These are phyloP conservation scores for Groenewaldozyma auringiensis DNA, from an alignment of 1,139 yeast species.

Conservation along the genomic window DNA sequence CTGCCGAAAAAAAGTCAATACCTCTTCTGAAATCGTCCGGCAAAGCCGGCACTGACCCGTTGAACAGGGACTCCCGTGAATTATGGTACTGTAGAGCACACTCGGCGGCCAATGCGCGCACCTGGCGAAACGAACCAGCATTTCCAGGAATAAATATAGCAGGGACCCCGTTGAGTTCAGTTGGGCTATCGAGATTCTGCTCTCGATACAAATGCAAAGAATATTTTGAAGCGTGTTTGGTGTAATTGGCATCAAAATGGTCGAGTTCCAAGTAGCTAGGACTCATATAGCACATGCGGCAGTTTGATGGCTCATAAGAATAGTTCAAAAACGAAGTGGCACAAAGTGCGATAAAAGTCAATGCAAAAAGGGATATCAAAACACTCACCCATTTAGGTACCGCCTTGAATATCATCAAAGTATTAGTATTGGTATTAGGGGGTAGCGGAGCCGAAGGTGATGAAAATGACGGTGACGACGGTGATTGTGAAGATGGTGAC, in stretches of 20 bases:
- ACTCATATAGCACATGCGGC: constrained; percentile 25
- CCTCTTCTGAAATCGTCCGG: constrained; percentile 30
- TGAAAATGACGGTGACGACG: neutral
- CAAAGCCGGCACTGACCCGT: neutral
- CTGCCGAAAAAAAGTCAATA: constrained; percentile 79
- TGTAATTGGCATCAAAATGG: constrained; percentile 60
- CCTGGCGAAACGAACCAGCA: constrained; percentile 79
- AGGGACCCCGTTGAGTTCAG: constrained; percentile 61
- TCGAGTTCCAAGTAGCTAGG: constrained; percentile 69
- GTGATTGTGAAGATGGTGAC: neutral
- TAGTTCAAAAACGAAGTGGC: constrained; percentile 4
- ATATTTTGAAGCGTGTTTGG: constrained; percentile 65
- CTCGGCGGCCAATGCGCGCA: constrained; percentile 70
- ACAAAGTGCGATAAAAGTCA: constrained; percentile 6
- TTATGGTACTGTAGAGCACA: constrained; percentile 46
- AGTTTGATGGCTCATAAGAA: constrained; percentile 16
- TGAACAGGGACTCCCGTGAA: constrained; percentile 26
- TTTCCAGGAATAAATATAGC: constrained; percentile 81
- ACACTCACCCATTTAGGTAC: constrained; percentile 4
- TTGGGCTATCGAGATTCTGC: constrained; percentile 31
- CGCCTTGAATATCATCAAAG: too few species aligned
- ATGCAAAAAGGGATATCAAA: constrained; percentile 7
- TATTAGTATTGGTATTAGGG: neutral
- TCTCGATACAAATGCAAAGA: constrained; percentile 59
- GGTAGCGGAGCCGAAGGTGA: neutral